A percentile compares a stretch with the other conserved stretches of the same genome.
These are phyloP conservation scores for Starmerella ratchasimensis DNA, from an alignment of 805 yeast genomes.

Conservation along the genomic window DNA sequence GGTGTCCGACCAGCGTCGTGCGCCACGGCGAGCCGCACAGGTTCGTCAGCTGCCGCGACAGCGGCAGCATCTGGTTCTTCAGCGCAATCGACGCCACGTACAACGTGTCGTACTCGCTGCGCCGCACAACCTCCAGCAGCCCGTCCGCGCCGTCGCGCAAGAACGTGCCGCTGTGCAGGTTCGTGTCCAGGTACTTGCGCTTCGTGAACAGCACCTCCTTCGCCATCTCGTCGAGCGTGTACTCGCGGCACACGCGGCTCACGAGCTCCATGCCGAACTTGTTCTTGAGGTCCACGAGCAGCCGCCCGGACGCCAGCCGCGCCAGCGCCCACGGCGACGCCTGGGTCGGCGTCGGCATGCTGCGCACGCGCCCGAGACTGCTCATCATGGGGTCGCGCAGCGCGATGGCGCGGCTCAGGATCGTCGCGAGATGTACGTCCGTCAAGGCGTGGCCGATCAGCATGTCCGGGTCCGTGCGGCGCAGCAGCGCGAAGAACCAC, in stretches of 20 bases:
- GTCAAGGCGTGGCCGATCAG: conserved; percentile 80
- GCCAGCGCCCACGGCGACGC: conserved; percentile 35
- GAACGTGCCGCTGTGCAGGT: conserved; percentile 41
- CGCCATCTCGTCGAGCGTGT: conserved; percentile 89
- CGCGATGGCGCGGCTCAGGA: conserved; percentile 69
- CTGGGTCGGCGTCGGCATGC: conserved; percentile 6
- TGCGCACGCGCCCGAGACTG: conserved; percentile 50
- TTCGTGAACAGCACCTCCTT: conserved; percentile 57
- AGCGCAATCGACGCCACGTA: conserved; percentile 69
- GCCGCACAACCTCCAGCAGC: conserved; percentile 55
- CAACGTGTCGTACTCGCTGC: conserved; percentile 50
- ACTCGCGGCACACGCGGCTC: conserved; percentile 68
- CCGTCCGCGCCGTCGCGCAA: conserved; percentile 47
- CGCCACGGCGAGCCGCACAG: conserved; percentile 97
- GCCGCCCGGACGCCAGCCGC: conserved; percentile 70
- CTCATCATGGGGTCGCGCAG: conserved; percentile 51
- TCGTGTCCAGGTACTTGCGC: conserved; percentile 44
- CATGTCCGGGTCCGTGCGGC: conserved; percentile 80
- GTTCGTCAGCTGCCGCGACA: conserved; percentile 81
- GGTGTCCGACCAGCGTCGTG: conserved; percentile 82
- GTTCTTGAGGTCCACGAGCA: conserved; percentile 83
- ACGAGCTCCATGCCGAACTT: conserved; percentile 91
- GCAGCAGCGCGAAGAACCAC: conserved; percentile 59
- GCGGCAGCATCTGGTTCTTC: conserved; percentile 68
- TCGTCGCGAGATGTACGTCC: conserved; percentile 58